phyloP scores from a whole-genome alignment of 495 filamentous ascomycete genomes.

The Monascus purpureus region DNA sequence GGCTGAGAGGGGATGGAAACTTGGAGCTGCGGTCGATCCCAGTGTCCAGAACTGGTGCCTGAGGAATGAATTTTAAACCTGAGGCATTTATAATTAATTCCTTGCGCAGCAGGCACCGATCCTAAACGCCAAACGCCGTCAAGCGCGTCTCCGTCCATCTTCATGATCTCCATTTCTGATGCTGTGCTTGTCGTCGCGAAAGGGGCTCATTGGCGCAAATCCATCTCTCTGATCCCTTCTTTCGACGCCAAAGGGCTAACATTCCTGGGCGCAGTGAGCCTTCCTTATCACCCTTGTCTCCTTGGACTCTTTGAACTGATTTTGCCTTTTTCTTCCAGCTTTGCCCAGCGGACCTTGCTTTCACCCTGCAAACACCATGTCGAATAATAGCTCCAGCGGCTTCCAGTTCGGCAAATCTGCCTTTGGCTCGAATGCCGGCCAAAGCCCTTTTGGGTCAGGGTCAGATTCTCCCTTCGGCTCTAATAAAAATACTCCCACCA shows the following conservation, averaged over 20 bases:
- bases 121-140: not conserved
- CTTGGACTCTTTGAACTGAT: not conserved
- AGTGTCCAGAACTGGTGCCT: constrained; percentile 3
- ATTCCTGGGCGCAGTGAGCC: too few species aligned
- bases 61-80: constrained; percentile 5
- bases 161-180: constrained; percentile 1
- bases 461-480: constrained; percentile 19
- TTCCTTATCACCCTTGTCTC: not conserved
- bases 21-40: constrained; percentile 2
- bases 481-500: constrained; percentile 15
- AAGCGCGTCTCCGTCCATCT: not conserved
- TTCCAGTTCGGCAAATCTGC: constrained; percentile 16
- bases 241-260: too few species aligned
- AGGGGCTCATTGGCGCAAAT: too few species aligned
- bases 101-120: constrained; percentile 1
- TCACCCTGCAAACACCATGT: constrained; percentile 14
- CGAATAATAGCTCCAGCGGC: constrained; percentile 15
- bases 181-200: too few species aligned
- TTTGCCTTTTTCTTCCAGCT: constrained; percentile 10
- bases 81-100: constrained; percentile 8
- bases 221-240: too few species aligned
- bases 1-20: too few species aligned
- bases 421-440: constrained; percentile 20
- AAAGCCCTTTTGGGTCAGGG: constrained; percentile 28
- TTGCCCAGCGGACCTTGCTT: constrained; percentile 7